phyloP scores from a whole-genome alignment of 2,329 filamentous ascomycete species.

The Cladosporium colombiae region DNA sequence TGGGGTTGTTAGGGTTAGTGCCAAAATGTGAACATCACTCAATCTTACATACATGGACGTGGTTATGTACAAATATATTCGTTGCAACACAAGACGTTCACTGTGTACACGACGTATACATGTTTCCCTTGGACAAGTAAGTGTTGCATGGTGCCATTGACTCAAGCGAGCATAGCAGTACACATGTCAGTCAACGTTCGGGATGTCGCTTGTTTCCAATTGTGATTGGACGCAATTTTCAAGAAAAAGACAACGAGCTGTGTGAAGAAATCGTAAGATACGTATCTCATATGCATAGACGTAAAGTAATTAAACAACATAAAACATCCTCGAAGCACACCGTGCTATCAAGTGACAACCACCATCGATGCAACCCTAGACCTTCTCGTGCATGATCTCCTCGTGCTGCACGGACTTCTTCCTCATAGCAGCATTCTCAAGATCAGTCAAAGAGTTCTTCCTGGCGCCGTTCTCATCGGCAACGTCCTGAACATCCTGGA shows the following conservation, averaged over 20 bases:
- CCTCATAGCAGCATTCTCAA: slow-evolving; percentile 36
- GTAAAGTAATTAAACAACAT: background rate
- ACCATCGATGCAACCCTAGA: background rate
- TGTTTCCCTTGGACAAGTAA: no score
- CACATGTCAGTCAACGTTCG: background rate
- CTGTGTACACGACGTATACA: background rate
- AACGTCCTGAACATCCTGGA: slow-evolving; percentile 48
- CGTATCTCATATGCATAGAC: background rate
- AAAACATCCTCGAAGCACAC: background rate
- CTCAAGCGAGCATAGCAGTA: no score
- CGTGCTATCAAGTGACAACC: background rate
- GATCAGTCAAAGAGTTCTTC: slow-evolving; percentile 34
- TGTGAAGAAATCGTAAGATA: background rate
- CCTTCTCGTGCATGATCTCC: slow-evolving; percentile 25
- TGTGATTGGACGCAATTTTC: background rate
- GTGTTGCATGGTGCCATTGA: no score
- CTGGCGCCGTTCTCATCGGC: slow-evolving; percentile 27
- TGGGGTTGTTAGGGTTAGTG: background rate
- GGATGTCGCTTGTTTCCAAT: background rate
- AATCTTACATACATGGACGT: background rate
- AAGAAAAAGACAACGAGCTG: background rate
- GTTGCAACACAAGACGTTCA: background rate
- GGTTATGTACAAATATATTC: background rate
- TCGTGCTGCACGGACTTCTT: slow-evolving; percentile 39
- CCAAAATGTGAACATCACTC: background rate